Evolutionary conservation across 73 alveolate species (phyloP), one percentile per base, ranked within the genome.

Genomic region (Blepharisma japonicum): DNA sequence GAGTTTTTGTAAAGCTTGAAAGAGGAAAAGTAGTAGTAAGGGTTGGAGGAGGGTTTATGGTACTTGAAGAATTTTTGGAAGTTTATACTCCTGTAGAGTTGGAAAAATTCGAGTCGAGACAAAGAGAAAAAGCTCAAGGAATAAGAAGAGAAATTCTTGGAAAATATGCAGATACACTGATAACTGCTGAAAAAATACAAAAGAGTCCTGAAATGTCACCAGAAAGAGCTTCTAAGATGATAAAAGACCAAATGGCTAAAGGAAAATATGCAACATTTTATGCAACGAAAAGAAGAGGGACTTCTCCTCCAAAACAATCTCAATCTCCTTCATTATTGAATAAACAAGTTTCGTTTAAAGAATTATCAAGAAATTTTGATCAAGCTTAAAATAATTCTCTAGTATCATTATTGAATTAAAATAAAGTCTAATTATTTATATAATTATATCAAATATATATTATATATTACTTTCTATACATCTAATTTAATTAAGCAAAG

Each of bases 21-120:
- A 14, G 51, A 77, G 83, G 76, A 14, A 77, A 77, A 56, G 9
- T 77, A 2, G 25, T 54, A 5, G 51, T 77, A 6, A 66, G 83
- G 25, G 76, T 68, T 55, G 83, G 83, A 55, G 83, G 83, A 14
- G 83, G 83, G 25, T 77, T 46, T 77, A 77, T 77, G 47, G 72
- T 48, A 0, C 72, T 77, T 56, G 83, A 77, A 14, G 83, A 77
- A 18, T 77, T 77, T 68, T 55, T 77, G n/a, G 68, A 42, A 66
- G 77, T 48, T 9, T 80, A 85, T 45, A 48, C 55, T 38, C 74
- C 86, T 55, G 71, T 78, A 38, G 88, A 84, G 39, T 48, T 74
- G 7, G 94, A 80, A 45, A 80, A 68, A 67, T 83, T 61, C 23
- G 23, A 39, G 14, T 9, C 14, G 2, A 11, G 18, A 3, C 14